phyloP scores from a whole-genome alignment of 1,139 yeast species.

The Sugiyamaella neomexicana region DNA sequence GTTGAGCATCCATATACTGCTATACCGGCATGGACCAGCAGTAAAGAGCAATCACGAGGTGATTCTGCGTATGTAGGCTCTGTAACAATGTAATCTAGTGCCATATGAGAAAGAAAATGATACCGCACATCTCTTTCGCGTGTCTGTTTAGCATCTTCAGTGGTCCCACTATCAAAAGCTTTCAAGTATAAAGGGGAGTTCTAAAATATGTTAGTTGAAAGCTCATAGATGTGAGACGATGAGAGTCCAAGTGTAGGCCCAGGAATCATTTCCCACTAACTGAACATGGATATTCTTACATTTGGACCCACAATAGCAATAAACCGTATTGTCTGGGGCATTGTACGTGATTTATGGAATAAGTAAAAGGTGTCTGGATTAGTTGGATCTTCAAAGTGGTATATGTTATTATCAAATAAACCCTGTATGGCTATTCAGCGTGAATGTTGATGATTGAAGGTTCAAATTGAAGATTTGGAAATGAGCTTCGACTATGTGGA shows the following conservation, averaged over 20 bases:
- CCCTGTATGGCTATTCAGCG: too few relatives aligned
- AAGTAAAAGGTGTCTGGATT: neutral
- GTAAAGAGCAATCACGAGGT: slow-evolving; percentile 38
- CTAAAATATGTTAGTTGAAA: slow-evolving; percentile 24
- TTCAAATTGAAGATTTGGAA: too few relatives aligned
- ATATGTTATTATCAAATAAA: too few relatives aligned
- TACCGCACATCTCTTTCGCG: slow-evolving; percentile 32
- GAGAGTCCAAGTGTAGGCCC: too few relatives aligned
- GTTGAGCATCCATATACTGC: slow-evolving; percentile 46
- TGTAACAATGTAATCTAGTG: slow-evolving; percentile 43
- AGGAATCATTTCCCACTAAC: too few relatives aligned
- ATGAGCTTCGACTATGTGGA: too few relatives aligned
- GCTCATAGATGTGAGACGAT: too few relatives aligned
- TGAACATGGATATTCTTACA: too few relatives aligned
- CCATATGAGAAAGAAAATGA: slow-evolving; percentile 46
- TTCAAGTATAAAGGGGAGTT: slow-evolving; percentile 36
- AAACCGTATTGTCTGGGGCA: slow-evolving; percentile 31
- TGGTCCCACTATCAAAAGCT: slow-evolving; percentile 26
- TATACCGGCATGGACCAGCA: slow-evolving; percentile 45
- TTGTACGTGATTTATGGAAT: neutral
- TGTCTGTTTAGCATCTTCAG: slow-evolving; percentile 13
- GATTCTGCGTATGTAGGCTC: slow-evolving; percentile 33
- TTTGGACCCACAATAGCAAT: slow-evolving; percentile 37
- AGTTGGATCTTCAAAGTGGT: too few relatives aligned
- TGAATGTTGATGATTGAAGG: too few relatives aligned